phyloP scores from a whole-genome alignment of 139 green algal species.

The Chlamydomonas sphaeroides region DNA sequence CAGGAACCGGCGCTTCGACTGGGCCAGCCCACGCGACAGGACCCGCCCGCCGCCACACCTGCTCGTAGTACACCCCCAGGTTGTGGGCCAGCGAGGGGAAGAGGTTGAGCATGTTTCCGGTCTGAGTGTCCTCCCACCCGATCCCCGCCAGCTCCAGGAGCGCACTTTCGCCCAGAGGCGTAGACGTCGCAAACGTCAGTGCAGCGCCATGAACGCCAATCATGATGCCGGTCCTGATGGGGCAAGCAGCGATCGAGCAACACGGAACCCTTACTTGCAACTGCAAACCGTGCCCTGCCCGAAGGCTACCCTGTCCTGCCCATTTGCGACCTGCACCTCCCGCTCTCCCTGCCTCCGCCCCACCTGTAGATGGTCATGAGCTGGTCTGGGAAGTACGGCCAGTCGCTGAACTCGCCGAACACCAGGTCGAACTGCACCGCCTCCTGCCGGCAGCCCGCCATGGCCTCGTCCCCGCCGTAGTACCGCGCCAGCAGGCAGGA shows the following conservation, averaged over 20 bases:
- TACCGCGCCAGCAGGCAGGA: slow-evolving; percentile 39
- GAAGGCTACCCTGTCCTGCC: too few relatives aligned
- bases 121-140: slow-evolving; percentile 29
- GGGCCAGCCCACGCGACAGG: too few relatives aligned
- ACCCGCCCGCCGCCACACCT: background rate
- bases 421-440: slow-evolving; percentile 41
- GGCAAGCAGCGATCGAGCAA: background rate
- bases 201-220: slow-evolving; percentile 34
- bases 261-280: too few relatives aligned
- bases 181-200: slow-evolving; percentile 28
- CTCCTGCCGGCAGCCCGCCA: slow-evolving; percentile 24
- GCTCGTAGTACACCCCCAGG: slow-evolving; percentile 32
- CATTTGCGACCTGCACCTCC: too few relatives aligned
- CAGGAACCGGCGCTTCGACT: too few relatives aligned
- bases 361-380: slow-evolving; percentile 44
- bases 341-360: too few relatives aligned
- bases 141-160: slow-evolving; percentile 25
- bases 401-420: slow-evolving; percentile 45
- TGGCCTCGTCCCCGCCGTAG: slow-evolving; percentile 15
- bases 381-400: slow-evolving; percentile 44
- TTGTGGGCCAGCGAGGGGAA: slow-evolving; percentile 37
- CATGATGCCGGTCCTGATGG: slow-evolving; percentile 17
- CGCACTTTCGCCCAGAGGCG: slow-evolving; percentile 3
- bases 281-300: too few relatives aligned
- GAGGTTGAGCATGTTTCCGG: slow-evolving; percentile 35